Base-by-base conservation (phyloP, 371 early-diverging fungal genomes). In the Chytridium lagenaria region DNA sequence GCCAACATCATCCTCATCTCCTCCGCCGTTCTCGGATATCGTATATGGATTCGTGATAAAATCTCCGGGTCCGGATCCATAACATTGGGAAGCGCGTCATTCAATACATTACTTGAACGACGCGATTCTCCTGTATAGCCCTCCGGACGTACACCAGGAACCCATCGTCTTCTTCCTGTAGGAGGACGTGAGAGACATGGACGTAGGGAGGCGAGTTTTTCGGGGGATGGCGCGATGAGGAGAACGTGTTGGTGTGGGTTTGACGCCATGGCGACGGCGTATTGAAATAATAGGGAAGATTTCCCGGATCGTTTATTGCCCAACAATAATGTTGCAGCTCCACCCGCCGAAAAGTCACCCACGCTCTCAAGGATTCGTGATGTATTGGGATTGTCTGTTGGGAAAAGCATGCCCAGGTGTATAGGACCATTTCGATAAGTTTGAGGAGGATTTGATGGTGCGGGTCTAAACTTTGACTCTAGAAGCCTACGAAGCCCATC, bases 331-430 rank as follows among this genome's bases (percentile, higher is more conserved):
- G 19, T 10, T 7, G 63, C 15, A 5, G 55, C 7, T 5, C 26
- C 5, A 38, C 36, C 36, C 16, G 10, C 7, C 10, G 63, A 61
- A 34, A 61, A 38, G 33, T 61, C 63, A 10, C 63, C 63, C 7
- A 23, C 55, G n/a, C 16, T 52, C 23, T 52, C 55, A 12, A 52
- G 55, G 55, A 52, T 52, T 26, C 26, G 12, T 7, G 16, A 26
- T 15, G 55, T n/a, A 23, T 52, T 52, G 12, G 55, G 55, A 26
- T 52, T 52, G 23, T 52, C 55, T 10, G 55, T 52, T 12, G 55
- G 55, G 55, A 52, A 52, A 5, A 52, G 55, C 55, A 52, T 52
- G 55, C 55, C 55, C 5, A 52, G 55, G 26, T 52, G 55, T 5
- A 52, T 52, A 7, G 55, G 55, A 22, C 55, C 55, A 15, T 10